Base-by-base conservation (phyloP, 2,329 filamentous ascomycete genomes). In the Fusarium algeriense region DNA sequence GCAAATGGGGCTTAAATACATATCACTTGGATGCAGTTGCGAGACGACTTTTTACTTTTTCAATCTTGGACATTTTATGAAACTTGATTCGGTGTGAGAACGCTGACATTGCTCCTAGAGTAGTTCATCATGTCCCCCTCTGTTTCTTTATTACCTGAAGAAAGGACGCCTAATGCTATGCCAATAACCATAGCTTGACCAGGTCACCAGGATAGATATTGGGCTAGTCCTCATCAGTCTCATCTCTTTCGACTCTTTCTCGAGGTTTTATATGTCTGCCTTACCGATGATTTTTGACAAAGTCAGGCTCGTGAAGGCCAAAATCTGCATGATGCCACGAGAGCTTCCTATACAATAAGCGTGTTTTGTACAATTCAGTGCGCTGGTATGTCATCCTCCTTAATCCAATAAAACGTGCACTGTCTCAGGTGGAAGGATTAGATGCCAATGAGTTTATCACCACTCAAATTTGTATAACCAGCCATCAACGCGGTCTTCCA, bases 1-100 rank as follows among this genome's bases (percentile, higher is more conserved):
- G 50, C 34, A 43, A 49, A 43, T 17, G 20, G 55, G 55, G 28
- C 41, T 54, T 15, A 70, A 66, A n/a, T 53, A 43, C 15, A 52
- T n/a, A 45, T 49, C 37, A 60, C 49, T 60, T 17, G 30, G 30
- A 45, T 41, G 45, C 40, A 58, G 26, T 28, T 43, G 20, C 40
- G 14, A 20, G 11, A 44, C 28, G n/a, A 28, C 30, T 15, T 30
- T 17, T 23, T 64, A 14, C 13, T 44, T 23, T 23, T 11, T 35
- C 35, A 9, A 34, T 49, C 17, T 37, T 37, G n/a, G 20, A 15
- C 30, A 32, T 35, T 44, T 40, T 32, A n/a, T 17, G 44, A 23
- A 14, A 8, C 20, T 38, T 35, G 20, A 12, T 19, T 37, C 35
- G 15, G 28, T 15, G 23, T 52, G 10, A 15, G 28, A 26, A 32